Evolutionary conservation across 2,329 filamentous ascomycete genomes (phyloP).

Genomic region (Trichophyton schoenleinii): DNA sequence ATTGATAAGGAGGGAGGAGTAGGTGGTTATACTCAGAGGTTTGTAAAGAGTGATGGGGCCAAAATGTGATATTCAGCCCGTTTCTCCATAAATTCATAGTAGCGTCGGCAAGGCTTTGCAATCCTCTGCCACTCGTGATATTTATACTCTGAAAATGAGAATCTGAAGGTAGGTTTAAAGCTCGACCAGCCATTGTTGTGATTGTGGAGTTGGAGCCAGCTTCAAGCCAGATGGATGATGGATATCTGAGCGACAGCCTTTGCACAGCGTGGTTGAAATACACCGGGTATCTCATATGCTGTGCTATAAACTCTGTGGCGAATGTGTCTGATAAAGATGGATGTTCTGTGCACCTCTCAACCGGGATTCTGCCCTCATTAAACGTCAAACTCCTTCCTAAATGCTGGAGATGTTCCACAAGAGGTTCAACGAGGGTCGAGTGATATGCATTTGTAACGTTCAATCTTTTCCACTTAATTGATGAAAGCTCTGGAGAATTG

Average conservation of each 20-base stretch:
- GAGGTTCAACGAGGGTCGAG: conserved; percentile 22
- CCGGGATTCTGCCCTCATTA: conserved; percentile 14
- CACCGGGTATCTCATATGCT: conserved; percentile 34
- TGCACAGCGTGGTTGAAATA: conserved; percentile 34
- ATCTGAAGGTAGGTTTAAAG: conserved; percentile 11
- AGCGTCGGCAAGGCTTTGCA: conserved; percentile 17
- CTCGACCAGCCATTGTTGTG: conserved; percentile 20
- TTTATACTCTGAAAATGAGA: conserved; percentile 6
- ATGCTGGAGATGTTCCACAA: conserved; percentile 13
- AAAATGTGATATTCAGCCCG: conserved; percentile 27
- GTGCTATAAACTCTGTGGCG: conserved; percentile 15
- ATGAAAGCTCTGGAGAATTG: conserved; percentile 15
- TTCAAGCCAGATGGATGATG: conserved; percentile 28
- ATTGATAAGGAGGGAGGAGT: conserved; percentile 34
- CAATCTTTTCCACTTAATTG: conserved; percentile 17
- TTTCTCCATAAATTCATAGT: conserved; percentile 30
- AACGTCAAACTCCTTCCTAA: conserved; percentile 15
- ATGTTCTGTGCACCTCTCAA: conserved; percentile 14
- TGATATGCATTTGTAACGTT: conserved; percentile 35
- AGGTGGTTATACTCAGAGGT: conserved; percentile 17
- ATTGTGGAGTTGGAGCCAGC: conserved; percentile 29
- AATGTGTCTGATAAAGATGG: neutral
- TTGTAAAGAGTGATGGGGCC: conserved; percentile 27
- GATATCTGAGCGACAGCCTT: conserved; percentile 23
- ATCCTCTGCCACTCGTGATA: conserved; percentile 3